Percentiles rank a stretch among this genome's conserved stretches.
phyloP scores from a whole-genome alignment of 768 basidiomycete genomes.

The Macrolepiota albuminosa region DNA sequence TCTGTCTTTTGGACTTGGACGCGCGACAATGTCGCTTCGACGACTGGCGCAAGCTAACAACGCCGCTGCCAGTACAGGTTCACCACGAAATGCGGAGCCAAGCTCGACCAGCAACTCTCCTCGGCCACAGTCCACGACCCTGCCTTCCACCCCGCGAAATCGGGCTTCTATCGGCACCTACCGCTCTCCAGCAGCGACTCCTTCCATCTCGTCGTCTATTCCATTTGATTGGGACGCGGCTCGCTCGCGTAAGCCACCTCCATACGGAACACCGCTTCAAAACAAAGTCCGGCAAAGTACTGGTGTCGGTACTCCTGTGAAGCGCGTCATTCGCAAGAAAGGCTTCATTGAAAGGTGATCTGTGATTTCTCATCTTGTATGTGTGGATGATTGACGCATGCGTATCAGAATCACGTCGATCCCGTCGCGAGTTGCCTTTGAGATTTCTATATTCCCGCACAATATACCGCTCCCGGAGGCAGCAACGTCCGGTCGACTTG shows the following conservation, averaged over 20 bases:
- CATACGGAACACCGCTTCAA: slow-evolving; percentile 59
- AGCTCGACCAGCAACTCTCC: slow-evolving; percentile 14
- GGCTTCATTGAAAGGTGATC: slow-evolving; percentile 54
- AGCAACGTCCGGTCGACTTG: slow-evolving; percentile 58
- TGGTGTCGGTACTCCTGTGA: slow-evolving; percentile 32
- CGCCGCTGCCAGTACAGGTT: slow-evolving; percentile 28
- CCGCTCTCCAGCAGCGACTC: slow-evolving; percentile 59
- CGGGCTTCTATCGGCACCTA: slow-evolving; percentile 48
- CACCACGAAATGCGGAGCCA: slow-evolving; percentile 29
- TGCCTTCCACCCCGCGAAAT: slow-evolving; percentile 39
- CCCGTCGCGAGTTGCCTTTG: slow-evolving; percentile 70
- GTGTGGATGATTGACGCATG: background rate
- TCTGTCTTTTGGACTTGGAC: background rate
- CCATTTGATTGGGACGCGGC: slow-evolving; percentile 91
- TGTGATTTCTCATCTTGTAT: slow-evolving; percentile 8
- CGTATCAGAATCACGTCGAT: slow-evolving; percentile 50
- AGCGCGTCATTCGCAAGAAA: slow-evolving; percentile 62
- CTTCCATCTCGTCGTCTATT: slow-evolving; percentile 69
- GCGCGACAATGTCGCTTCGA: slow-evolving; percentile 46
- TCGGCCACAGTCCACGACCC: slow-evolving; percentile 26
- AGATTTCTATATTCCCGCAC: slow-evolving; percentile 78
- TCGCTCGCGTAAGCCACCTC: slow-evolving; percentile 61
- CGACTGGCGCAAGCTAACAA: slow-evolving; percentile 53
- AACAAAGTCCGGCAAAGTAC: slow-evolving; percentile 42
- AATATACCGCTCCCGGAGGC: slow-evolving; percentile 71